Percentiles rank a stretch among this genome's conserved stretches.
Evolutionary conservation across 2,329 filamentous ascomycete genomes (phyloP).

Genomic region (Talaromyces piceae): DNA sequence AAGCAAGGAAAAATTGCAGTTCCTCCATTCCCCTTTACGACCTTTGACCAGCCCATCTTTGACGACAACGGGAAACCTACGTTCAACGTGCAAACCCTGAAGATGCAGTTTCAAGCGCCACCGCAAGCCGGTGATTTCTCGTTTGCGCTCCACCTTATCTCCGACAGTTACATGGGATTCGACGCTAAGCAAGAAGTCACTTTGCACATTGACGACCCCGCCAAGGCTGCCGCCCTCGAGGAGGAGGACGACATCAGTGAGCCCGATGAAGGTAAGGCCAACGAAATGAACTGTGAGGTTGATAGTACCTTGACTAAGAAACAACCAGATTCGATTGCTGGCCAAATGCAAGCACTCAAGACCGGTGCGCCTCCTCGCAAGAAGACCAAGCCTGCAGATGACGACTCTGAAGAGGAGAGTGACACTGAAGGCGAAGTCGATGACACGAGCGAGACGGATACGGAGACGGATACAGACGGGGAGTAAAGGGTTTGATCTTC

Average conservation of each 20-base stretch:
- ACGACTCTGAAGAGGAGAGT: slow-evolving; percentile 57
- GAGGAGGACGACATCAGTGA: slow-evolving; percentile 95
- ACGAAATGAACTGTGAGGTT: neutral
- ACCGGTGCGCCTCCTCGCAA: slow-evolving; percentile 55
- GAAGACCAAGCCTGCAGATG: slow-evolving; percentile 44
- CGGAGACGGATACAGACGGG: slow-evolving; percentile 74
- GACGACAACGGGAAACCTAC: slow-evolving; percentile 76
- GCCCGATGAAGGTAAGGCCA: slow-evolving; percentile 78
- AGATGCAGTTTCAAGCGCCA: slow-evolving; percentile 93
- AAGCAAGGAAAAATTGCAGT: slow-evolving; percentile 96
- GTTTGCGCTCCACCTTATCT: slow-evolving; percentile 88
- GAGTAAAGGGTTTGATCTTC: slow-evolving; percentile 34
- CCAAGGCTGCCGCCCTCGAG: slow-evolving; percentile 70
- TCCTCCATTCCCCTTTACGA: slow-evolving; percentile 88
- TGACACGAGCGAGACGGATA: slow-evolving; percentile 51
- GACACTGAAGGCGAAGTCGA: slow-evolving; percentile 57
- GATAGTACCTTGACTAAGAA: slow-evolving; percentile 10
- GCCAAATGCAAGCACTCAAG: slow-evolving; percentile 84
- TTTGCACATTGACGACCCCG: slow-evolving; percentile 79
- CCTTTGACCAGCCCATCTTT: slow-evolving; percentile 84
- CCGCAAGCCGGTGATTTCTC: slow-evolving; percentile 88
- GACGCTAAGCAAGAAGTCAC: slow-evolving; percentile 89
- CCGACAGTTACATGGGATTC: slow-evolving; percentile 91
- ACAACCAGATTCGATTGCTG: slow-evolving; percentile 69
- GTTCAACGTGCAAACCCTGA: slow-evolving; percentile 90